These are phyloP conservation scores for Mytilinidion resinicola DNA, from an alignment of 495 filamentous ascomycete species.

Conservation along the genomic window DNA sequence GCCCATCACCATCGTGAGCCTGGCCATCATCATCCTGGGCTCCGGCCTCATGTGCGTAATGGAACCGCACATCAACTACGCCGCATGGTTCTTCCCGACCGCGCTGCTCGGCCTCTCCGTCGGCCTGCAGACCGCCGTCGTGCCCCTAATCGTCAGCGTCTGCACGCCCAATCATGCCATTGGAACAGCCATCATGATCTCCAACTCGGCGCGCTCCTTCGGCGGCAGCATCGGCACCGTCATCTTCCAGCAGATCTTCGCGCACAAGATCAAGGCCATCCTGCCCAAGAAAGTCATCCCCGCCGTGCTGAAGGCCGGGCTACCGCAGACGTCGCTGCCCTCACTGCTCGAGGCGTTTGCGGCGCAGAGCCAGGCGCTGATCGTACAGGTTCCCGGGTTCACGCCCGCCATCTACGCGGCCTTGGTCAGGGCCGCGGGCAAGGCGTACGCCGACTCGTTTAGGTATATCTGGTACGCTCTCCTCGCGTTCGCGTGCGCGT, in stretches of 20 bases:
- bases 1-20: background rate
- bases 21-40: background rate
- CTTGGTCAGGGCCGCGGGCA: background rate
- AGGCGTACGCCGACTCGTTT: background rate
- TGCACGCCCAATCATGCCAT: background rate
- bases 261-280: background rate
- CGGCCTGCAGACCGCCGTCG: background rate
- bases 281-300: background rate
- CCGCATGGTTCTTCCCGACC: background rate
- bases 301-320: background rate
- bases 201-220: background rate
- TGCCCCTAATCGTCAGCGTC: background rate
- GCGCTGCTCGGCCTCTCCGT: background rate
- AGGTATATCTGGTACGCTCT: background rate
- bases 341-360: background rate
- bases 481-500: background rate
- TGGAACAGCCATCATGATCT: background rate
- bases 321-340: background rate
- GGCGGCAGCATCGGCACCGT: background rate
- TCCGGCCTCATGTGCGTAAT: background rate
- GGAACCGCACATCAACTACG: background rate
- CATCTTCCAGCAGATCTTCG: background rate
- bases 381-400: background rate
- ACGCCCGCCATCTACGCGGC: background rate
- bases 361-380: background rate